phyloP scores from a whole-genome alignment of 208 protist genomes.

The Leishmania aethiopica region DNA sequence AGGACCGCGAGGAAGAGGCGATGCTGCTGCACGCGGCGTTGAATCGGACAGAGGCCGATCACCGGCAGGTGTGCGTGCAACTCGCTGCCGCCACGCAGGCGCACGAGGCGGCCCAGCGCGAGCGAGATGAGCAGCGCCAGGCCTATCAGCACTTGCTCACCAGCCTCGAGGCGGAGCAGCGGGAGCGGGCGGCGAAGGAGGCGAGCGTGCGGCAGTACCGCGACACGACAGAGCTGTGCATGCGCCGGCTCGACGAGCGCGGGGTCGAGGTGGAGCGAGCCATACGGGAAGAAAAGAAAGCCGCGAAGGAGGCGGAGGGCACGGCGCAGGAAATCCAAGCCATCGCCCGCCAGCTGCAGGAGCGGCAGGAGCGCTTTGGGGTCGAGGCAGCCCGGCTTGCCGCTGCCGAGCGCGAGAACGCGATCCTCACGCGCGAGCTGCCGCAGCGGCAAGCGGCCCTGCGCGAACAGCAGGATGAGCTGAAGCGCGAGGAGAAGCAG shows the following conservation, averaged over 20 bases:
- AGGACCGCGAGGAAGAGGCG: constrained; percentile 92
- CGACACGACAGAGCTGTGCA: constrained; percentile 55
- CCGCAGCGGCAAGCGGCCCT: constrained; percentile 77
- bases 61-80: constrained; percentile 35
- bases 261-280: constrained; percentile 40
- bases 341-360: constrained; percentile 59
- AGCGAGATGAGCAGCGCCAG: constrained; percentile 47
- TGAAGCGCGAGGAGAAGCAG: constrained; percentile 39
- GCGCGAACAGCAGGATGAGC: constrained; percentile 78
- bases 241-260: constrained; percentile 59
- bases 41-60: constrained; percentile 66
- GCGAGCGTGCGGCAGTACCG: constrained; percentile 92
- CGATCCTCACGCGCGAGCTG: constrained; percentile 79
- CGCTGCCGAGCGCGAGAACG: constrained; percentile 84
- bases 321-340: constrained; percentile 47
- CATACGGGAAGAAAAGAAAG: constrained; percentile 44
- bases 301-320: constrained; percentile 33
- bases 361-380: constrained; percentile 75
- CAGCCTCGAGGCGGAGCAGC: constrained; percentile 67
- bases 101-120: constrained; percentile 22
- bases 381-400: constrained; percentile 79
- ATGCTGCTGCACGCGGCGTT: constrained; percentile 69
- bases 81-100: constrained; percentile 5
- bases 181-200: constrained; percentile 85
- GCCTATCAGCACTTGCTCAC: constrained; percentile 64